These are phyloP conservation scores for Solanum piurae DNA, from an alignment of 257 asterid genomes.

Conservation along the genomic window DNA sequence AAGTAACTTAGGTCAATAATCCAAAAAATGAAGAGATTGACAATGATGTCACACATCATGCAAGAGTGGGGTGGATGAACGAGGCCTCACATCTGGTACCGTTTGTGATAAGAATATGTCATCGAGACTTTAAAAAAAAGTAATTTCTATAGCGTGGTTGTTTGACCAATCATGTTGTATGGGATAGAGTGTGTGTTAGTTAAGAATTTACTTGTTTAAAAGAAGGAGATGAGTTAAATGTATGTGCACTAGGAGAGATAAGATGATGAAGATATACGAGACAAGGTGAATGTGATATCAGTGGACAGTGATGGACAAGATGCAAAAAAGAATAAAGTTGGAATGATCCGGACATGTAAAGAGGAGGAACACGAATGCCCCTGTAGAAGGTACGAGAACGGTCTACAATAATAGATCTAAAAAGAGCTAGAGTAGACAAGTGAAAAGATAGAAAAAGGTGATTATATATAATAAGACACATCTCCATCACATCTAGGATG, in stretches of 20 bases:
- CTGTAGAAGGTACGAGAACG: fast-evolving
- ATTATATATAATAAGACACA: not conserved
- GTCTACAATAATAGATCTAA: not conserved
- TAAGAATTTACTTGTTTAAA: not conserved
- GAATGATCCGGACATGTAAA: not conserved
- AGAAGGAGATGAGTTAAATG: not conserved
- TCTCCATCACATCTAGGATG: not conserved
- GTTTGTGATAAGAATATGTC: not conserved
- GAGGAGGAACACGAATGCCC: not conserved
- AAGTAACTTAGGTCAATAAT: not conserved
- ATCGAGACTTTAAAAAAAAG: not conserved
- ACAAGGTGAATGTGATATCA: not conserved
- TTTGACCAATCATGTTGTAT: not conserved
- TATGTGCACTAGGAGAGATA: not conserved
- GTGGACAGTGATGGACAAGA: not conserved
- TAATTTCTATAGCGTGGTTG: not conserved
- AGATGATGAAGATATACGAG: not conserved
- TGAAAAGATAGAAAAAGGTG: not conserved
- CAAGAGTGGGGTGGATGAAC: not conserved
- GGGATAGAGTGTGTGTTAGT: not conserved
- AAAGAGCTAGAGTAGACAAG: not conserved
- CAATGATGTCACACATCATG: not conserved
- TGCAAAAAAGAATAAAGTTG: not conserved
- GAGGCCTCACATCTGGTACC: not conserved
- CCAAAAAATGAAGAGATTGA: not conserved